Evolutionary conservation across 1,139 yeast species (phyloP).

Genomic region (Sugiyamaella grinbergsii): DNA sequence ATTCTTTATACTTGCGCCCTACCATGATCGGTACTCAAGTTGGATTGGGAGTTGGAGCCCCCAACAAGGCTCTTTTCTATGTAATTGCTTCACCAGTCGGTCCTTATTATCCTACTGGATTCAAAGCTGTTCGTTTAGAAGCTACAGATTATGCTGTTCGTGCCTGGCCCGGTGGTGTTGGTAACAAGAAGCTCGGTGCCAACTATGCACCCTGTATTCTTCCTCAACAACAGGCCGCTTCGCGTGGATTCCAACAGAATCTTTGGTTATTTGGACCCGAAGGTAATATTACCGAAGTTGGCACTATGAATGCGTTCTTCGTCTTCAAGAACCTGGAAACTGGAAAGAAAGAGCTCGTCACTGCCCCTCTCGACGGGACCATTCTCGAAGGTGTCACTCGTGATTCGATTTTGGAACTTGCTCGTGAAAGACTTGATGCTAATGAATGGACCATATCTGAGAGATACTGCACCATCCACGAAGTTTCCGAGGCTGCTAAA

Average conservation of each 20-base stretch:
- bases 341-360: constrained; percentile 88
- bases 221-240: constrained; percentile 87
- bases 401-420: constrained; percentile 77
- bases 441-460: constrained; percentile 80
- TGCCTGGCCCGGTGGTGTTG: constrained; percentile 99
- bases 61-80: constrained; percentile 75
- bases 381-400: constrained; percentile 96
- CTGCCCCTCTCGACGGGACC: constrained; percentile 97
- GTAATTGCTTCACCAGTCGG: constrained; percentile 96
- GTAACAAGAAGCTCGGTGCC: constrained; percentile 94
- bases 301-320: constrained; percentile 94
- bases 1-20: constrained; percentile 90
- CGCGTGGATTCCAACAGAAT: constrained; percentile 89
- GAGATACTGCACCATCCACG: constrained; percentile 78
- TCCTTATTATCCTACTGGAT: constrained; percentile 83
- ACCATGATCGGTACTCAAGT: constrained; percentile 90
- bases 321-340: constrained; percentile 67
- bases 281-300: constrained; percentile 90
- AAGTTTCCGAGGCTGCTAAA: constrained; percentile 72
- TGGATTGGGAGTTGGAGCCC: constrained; percentile 80
- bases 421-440: constrained; percentile 70
- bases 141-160: constrained; percentile 94
- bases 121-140: constrained; percentile 89
- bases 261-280: constrained; percentile 95
- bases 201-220: constrained; percentile 94